Conservation (phyloP, 257 asterid genomes). For the Echium plantagineum region DNA sequence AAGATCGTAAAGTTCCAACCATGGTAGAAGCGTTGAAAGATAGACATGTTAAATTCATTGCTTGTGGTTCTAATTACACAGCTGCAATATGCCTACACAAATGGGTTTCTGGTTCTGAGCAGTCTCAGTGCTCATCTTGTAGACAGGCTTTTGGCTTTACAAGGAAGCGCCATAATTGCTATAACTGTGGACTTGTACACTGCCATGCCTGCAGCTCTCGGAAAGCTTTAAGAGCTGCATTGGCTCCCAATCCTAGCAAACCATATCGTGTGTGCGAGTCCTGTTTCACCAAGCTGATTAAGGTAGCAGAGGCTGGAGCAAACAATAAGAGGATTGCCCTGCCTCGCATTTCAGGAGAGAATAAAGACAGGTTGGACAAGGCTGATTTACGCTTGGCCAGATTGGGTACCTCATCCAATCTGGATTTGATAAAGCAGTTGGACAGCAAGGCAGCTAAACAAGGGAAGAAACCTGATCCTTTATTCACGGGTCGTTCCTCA, state of each 20-base stretch:
- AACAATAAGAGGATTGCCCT: constrained; percentile 54
- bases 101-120: constrained; percentile 91
- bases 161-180: constrained; percentile 87
- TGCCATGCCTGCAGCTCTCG: constrained; percentile 91
- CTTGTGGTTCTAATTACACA: constrained; percentile 87
- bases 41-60: constrained; percentile 67
- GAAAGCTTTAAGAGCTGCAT: constrained; percentile 68
- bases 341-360: constrained; percentile 78
- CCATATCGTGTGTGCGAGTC: constrained; percentile 93
- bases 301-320: constrained; percentile 58
- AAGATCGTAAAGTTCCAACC: constrained; percentile 71
- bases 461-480: constrained; percentile 64
- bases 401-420: constrained; percentile 45
- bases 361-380: constrained; percentile 75
- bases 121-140: constrained; percentile 89
- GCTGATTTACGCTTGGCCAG: constrained; percentile 63
- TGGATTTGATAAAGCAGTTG: constrained; percentile 72
- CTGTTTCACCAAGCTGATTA: constrained; percentile 68
- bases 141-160: constrained; percentile 92
- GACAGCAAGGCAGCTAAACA: constrained; percentile 81
- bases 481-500: constrained; percentile 65
- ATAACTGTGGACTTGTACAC: constrained; percentile 91
- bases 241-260: constrained; percentile 91
- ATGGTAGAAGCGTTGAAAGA: constrained; percentile 76
- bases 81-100: constrained; percentile 79